These are phyloP conservation scores for Flaveria robusta DNA, from an alignment of 129 eudicot genomes.

Conservation along the genomic window DNA sequence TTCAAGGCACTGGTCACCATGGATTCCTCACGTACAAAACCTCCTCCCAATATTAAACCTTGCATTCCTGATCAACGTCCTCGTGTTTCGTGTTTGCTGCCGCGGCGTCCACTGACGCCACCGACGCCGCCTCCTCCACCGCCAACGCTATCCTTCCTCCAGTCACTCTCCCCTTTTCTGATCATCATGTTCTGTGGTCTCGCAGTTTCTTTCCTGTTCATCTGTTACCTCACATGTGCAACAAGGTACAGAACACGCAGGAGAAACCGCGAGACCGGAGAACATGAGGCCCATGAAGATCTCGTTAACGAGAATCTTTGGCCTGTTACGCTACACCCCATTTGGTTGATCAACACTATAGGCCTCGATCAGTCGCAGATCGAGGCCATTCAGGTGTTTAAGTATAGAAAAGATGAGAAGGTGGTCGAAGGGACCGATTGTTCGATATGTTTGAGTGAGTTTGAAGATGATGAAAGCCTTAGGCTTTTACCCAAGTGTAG, in stretches of 20 bases:
- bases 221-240: constrained; percentile 41
- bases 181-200: constrained; percentile 49
- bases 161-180: constrained; percentile 35
- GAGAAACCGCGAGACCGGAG: not conserved
- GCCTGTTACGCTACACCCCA: constrained; percentile 45
- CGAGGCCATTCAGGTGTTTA: constrained; percentile 53
- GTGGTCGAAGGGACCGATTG: constrained; percentile 55
- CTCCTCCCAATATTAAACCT: not conserved
- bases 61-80: not conserved
- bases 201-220: constrained; percentile 30
- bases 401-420: constrained; percentile 49
- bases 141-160: not conserved
- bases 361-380: constrained; percentile 64
- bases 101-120: not conserved
- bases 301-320: constrained; percentile 42
- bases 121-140: not conserved
- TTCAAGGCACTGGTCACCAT: constrained; percentile 14
- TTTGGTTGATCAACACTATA: constrained; percentile 63
- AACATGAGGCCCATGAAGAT: constrained; percentile 32
- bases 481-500: constrained; percentile 68
- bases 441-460: constrained; percentile 69
- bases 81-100: not conserved
- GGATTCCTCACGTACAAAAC: constrained; percentile 22
- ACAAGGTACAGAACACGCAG: constrained; percentile 25
- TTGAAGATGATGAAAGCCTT: constrained; percentile 66